Percentiles rank a stretch among this genome's conserved stretches.
These are phyloP conservation scores for Aspergillus nanangensis DNA, from an alignment of 495 filamentous ascomycete genomes.

Conservation along the genomic window DNA sequence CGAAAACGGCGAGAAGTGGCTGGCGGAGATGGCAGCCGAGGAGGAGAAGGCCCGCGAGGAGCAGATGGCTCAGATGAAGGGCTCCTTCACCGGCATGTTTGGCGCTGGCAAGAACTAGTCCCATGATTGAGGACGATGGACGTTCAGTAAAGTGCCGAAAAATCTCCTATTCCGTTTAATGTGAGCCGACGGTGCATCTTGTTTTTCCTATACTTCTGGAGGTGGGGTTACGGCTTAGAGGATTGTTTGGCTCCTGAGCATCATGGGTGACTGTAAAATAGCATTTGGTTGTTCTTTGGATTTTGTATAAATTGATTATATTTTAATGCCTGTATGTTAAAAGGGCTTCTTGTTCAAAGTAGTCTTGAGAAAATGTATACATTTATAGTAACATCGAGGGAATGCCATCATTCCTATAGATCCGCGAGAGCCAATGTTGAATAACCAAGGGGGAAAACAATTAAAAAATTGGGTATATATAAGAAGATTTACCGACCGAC, in stretches of 20 bases:
- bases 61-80: conserved; percentile 83
- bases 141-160: too few species aligned
- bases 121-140: too few species aligned
- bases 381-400: background rate
- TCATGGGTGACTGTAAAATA: conserved; percentile 41
- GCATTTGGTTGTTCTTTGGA: conserved; percentile 27
- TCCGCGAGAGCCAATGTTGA: background rate
- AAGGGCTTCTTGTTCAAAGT: background rate
- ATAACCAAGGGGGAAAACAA: background rate
- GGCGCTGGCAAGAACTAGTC: conserved; percentile 35
- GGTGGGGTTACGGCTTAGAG: conserved; percentile 4
- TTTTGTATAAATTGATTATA: conserved; percentile 36
- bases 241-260: conserved; percentile 10
- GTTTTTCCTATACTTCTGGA: conserved; percentile 4
- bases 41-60: conserved; percentile 84
- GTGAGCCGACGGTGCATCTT: conserved; percentile 9
- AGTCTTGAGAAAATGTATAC: background rate
- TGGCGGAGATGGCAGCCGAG: conserved; percentile 81
- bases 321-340: conserved; percentile 6
- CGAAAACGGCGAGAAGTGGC: conserved; percentile 89
- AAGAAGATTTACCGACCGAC: background rate
- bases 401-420: too few species aligned
- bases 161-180: conserved; percentile 9
- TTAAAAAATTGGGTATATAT: background rate
- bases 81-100: conserved; percentile 55